phyloP scores from a whole-genome alignment of 2,329 filamentous ascomycete genomes.

The Pseudogymnoascus sp. region DNA sequence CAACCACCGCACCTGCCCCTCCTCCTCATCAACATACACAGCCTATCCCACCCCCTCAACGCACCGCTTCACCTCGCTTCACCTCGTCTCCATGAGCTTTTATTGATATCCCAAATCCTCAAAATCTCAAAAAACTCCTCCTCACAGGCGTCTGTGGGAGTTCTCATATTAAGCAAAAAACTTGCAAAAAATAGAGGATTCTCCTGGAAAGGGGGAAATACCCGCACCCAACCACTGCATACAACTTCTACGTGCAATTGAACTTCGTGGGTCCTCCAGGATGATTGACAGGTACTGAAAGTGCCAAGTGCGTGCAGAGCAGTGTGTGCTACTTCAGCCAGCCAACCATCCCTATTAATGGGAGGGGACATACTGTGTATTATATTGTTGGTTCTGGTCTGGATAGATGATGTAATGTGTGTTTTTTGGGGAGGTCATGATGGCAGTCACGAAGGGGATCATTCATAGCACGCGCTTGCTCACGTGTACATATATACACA shows the following conservation, averaged over 20 bases:
- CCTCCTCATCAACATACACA: not conserved
- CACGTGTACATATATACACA: not conserved
- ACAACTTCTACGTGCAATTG: not conserved
- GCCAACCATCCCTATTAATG: not conserved
- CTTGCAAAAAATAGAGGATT: not conserved
- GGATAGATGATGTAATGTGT: not conserved
- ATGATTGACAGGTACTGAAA: not conserved
- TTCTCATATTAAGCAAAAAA: not conserved
- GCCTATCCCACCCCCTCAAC: not conserved
- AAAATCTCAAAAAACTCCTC: not conserved
- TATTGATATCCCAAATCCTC: not conserved
- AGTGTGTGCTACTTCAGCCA: not conserved
- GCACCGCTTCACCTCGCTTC: not conserved
- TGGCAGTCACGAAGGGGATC: not conserved
- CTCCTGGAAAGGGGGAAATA: not conserved
- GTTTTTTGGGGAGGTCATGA: not conserved
- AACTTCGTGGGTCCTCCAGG: not conserved
- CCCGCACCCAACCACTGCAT: not conserved
- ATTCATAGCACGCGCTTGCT: not conserved
- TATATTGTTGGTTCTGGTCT: not conserved
- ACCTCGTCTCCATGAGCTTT: not conserved
- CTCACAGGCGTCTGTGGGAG: not conserved
- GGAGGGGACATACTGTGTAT: not conserved
- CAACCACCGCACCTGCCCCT: not conserved
- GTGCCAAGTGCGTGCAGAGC: not conserved